phyloP scores from a whole-genome alignment of 495 filamentous ascomycete genomes.

The Penicillium maclennaniae region DNA sequence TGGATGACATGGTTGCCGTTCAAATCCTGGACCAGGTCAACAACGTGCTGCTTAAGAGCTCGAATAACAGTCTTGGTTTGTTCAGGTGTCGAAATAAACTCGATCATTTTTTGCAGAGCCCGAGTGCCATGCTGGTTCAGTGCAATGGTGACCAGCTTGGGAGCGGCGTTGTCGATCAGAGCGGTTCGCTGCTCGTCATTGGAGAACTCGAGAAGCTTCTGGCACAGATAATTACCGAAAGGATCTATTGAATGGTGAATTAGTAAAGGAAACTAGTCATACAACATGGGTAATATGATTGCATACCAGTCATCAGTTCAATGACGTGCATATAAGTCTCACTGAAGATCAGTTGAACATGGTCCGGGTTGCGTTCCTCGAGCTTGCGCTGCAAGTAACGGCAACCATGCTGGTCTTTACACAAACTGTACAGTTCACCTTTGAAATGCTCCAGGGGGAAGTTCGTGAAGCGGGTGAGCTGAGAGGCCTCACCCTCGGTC shows the following conservation, averaged over 20 bases:
- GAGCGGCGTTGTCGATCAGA: conserved; percentile 81
- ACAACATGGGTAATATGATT: neutral
- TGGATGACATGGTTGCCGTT: conserved; percentile 99
- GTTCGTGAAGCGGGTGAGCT: conserved; percentile 65
- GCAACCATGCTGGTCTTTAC: conserved; percentile 97
- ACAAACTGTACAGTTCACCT: conserved; percentile 79
- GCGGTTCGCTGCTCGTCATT: conserved; percentile 91
- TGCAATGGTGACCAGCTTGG: conserved; percentile 83
- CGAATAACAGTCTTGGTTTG: conserved; percentile 78
- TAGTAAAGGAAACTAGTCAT: neutral
- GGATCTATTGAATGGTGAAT: conserved; percentile 57
- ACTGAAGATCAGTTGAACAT: conserved; percentile 86
- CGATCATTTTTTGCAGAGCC: conserved; percentile 98
- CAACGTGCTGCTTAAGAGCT: conserved; percentile 73
- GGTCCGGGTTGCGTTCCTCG: conserved; percentile 79
- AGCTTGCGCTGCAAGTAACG: conserved; percentile 93
- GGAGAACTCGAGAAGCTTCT: conserved; percentile 91
- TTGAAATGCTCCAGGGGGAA: conserved; percentile 71
- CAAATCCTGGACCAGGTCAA: conserved; percentile 89
- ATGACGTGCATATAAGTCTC: conserved; percentile 89
- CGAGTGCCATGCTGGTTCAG: conserved; percentile 95
- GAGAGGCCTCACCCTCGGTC: conserved; percentile 35
- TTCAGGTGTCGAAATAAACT: conserved; percentile 78
- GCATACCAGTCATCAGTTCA: conserved; percentile 86
- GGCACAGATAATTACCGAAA: conserved; percentile 97